Evolutionary conservation across 2,329 filamentous ascomycete species (phyloP).

Genomic region (Colletotrichum chrysophilum): DNA sequence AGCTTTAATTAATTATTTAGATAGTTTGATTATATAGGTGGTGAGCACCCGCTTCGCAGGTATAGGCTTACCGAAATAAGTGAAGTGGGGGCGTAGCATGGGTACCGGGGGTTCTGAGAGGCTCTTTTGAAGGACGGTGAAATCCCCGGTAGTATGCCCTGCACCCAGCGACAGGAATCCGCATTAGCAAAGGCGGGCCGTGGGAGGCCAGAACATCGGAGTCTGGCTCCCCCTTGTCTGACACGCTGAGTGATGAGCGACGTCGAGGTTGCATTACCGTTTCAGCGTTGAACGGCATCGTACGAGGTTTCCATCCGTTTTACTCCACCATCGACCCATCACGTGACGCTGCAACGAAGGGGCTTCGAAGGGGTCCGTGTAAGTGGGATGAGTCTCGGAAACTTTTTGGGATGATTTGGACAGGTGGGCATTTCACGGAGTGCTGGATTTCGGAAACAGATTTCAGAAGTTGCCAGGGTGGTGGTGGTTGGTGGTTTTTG

Average conservation of each 20-base stretch:
- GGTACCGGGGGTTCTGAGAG: not conserved
- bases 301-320: constrained; percentile 14
- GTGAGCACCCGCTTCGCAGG: too few species aligned
- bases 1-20: too few species aligned
- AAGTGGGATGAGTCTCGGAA: not conserved
- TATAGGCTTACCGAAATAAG: too few species aligned
- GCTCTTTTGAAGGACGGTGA: not conserved
- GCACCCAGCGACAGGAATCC: not conserved
- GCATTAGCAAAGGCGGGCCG: not conserved
- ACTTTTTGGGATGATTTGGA: not conserved
- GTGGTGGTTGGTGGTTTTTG: not conserved
- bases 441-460: not conserved
- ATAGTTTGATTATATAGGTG: too few species aligned
- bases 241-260: not conserved
- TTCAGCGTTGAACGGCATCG: constrained; percentile 19
- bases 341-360: not conserved
- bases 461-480: not conserved
- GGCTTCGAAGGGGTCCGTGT: not conserved
- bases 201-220: not conserved
- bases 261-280: constrained; percentile 15
- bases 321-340: constrained; percentile 15
- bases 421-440: not conserved
- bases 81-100: too few species aligned
- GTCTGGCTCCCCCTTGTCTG: not conserved
- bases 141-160: not conserved